phyloP scores from a whole-genome alignment of 2,329 filamentous ascomycete species.

The Lachnellula cervina region DNA sequence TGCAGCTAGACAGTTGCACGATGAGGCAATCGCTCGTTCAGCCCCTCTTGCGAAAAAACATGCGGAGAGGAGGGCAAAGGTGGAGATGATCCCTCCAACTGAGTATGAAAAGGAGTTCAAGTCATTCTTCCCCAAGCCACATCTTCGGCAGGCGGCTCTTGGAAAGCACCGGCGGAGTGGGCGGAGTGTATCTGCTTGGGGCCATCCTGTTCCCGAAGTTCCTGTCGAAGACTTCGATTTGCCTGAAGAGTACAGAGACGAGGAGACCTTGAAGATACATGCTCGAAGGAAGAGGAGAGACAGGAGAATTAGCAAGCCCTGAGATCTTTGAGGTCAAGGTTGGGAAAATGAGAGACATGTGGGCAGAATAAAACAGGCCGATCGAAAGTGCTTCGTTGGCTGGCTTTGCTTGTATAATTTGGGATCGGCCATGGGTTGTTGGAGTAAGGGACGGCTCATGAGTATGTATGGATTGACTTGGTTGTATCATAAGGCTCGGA shows the following conservation, averaged over 20 bases:
- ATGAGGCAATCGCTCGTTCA: constrained; percentile 34
- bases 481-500: constrained; percentile 11
- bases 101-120: constrained; percentile 58
- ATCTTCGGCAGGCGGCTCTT: constrained; percentile 76
- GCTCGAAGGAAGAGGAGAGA: constrained; percentile 55
- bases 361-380: constrained; percentile 17
- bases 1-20: constrained; percentile 67
- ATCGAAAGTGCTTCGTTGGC: constrained; percentile 35
- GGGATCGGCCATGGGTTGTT: background rate
- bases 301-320: constrained; percentile 24
- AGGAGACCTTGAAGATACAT: constrained; percentile 51
- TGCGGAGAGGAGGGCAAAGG: constrained; percentile 33
- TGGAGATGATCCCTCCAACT: constrained; percentile 17
- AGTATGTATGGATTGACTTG: background rate
- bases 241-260: constrained; percentile 48
- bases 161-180: constrained; percentile 64
- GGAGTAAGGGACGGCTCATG: constrained; percentile 2
- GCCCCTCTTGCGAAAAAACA: constrained; percentile 15
- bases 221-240: constrained; percentile 68
- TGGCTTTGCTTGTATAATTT: constrained; percentile 17
- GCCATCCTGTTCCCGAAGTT: constrained; percentile 71
- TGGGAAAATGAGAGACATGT: constrained; percentile 4
- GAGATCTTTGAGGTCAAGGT: background rate
- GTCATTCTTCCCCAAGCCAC: constrained; percentile 72
- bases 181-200: constrained; percentile 73